Evolutionary conservation across 192 early-diverging fungal species (phyloP).

Genomic region (Cladochytrium replicatum): DNA sequence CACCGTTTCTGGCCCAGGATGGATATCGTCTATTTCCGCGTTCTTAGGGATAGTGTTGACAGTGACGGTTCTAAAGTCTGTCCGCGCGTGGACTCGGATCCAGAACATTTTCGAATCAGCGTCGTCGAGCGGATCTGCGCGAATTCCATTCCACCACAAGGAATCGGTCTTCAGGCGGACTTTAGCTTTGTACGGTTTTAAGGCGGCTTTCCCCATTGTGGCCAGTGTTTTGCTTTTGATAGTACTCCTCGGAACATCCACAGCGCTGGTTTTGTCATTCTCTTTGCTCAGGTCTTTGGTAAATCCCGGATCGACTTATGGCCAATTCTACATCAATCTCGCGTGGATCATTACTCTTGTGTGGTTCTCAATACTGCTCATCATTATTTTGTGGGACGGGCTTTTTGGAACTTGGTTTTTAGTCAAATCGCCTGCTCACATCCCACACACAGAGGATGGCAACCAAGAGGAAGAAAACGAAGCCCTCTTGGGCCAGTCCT

Average conservation of each 20-base stretch:
- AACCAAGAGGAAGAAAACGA: no score
- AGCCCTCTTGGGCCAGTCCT: no score
- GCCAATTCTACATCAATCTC: slow-evolving; percentile 17
- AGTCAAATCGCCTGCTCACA: no score
- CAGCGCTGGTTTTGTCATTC: slow-evolving; percentile 5
- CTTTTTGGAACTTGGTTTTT: no score
- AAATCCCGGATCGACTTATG: slow-evolving; percentile 33
- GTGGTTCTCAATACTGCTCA: no score
- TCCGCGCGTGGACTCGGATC: not conserved
- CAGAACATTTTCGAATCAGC: not conserved
- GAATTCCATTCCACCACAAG: slow-evolving; percentile 6
- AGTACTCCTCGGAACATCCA: not conserved
- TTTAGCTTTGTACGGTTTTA: slow-evolving; percentile 4
- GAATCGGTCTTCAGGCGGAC: slow-evolving; percentile 1
- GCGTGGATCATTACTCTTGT: slow-evolving; percentile 18
- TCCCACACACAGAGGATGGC: no score
- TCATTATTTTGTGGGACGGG: no score
- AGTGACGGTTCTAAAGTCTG: not conserved
- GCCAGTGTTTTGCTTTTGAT: slow-evolving; percentile 19
- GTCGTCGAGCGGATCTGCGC: not conserved
- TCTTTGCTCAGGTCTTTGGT: slow-evolving; percentile 12
- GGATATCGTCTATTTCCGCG: not conserved
- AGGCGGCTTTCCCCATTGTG: slow-evolving; percentile 5
- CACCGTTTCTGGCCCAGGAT: not conserved
- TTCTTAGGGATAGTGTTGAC: not conserved